Base-by-base conservation (phyloP, 177 flowering plant species). In the Telopea speciosissima region DNA sequence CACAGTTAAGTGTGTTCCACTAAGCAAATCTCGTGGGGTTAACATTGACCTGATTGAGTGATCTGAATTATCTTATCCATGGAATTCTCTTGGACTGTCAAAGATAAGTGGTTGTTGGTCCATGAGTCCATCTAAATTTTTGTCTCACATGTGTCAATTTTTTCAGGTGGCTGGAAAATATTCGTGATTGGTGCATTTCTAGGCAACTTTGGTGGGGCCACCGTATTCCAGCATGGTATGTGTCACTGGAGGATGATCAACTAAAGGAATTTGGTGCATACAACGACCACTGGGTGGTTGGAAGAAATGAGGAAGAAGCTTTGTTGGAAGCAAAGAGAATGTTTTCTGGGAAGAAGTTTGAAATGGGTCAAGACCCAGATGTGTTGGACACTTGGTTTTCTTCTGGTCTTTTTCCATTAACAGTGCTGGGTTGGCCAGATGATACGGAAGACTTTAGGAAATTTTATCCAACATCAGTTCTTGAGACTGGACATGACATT, bases 171-270 rank as follows among this genome's bases (percentile, higher is more conserved):
- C 83, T 95, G 82, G 94, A 89, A 75, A 90, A 86, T 70, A 95
- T 95, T 68, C 92, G 96, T 40, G 99, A 95, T 79, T 95, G 99
- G 99, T 95, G 99, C 78, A 85, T 95, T 68, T 95, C 99, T 42
- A 82, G 99, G 77, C 99, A 95, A 76, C 91, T 95, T 13, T 95
- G 99, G 99, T 95, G 99, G 99, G 99, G 99, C 25, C 99, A 95
- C 80, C 88, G 88, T 0, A 79, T 95, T 79, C 99, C 97, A 72
- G 99, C 97, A 31, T 91, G 97, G 97, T 95, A 92, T 80, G 89
- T 85, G 56, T 79, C 85, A 1, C 72, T 92, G 68, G 97, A 89
- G 69, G 91, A 85, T 79, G 98, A 94, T 77, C 64, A 81, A 70
- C 72, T 82, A 70, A 89, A 86, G 79, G 93, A 90, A 73, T 68